A percentile compares a stretch with the other conserved stretches of the same genome.
Conservation (phyloP, 2,329 filamentous ascomycete species). For the Chrysoporthe austroafricana region DNA sequence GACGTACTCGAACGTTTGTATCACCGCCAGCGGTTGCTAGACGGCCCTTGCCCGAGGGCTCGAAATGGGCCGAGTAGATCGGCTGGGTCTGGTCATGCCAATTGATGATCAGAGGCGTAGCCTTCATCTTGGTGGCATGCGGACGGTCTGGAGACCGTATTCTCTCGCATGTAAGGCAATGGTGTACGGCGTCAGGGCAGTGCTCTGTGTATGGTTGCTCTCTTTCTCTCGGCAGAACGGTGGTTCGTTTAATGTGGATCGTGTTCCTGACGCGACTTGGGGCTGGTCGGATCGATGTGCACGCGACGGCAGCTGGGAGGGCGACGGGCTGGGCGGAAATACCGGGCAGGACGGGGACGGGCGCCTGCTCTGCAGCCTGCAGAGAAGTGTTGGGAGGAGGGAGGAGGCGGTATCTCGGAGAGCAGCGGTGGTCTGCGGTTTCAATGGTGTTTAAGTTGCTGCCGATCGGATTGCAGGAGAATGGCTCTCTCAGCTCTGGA, state of each 20-base stretch:
- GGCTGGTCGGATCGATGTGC: background rate
- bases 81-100: conserved; percentile 98
- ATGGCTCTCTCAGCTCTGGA: background rate
- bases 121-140: conserved; percentile 76
- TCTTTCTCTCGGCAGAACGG: background rate
- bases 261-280: conserved; percentile 10
- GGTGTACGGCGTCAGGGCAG: background rate
- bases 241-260: background rate
- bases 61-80: conserved; percentile 97
- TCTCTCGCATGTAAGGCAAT: conserved; percentile 12
- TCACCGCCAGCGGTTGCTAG: conserved; percentile 94
- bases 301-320: background rate
- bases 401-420: background rate
- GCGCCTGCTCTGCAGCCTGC: background rate
- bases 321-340: background rate
- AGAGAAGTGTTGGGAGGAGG: background rate
- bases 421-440: background rate
- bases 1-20: conserved; percentile 85
- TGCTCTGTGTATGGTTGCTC: background rate
- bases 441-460: conserved; percentile 4
- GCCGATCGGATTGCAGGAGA: conserved; percentile 1
- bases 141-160: conserved; percentile 22
- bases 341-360: background rate
- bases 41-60: conserved; percentile 87
- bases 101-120: conserved; percentile 92